Evolutionary conservation across 225 moss, liverwort and hornwort species (phyloP).

Genomic region (Marchantia polymorpha): DNA sequence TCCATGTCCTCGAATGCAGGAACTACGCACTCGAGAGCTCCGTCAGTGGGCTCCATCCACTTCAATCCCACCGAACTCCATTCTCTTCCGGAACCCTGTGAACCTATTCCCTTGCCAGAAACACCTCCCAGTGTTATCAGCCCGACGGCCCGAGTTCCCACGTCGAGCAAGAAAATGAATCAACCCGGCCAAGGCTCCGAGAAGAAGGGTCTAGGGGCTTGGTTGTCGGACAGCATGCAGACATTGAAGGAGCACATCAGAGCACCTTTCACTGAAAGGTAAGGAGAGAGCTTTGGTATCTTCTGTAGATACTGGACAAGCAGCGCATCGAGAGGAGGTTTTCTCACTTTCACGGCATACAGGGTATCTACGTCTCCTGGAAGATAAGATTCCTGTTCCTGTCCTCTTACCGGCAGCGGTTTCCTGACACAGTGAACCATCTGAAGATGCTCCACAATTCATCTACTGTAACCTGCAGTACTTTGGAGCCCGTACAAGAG

Average conservation of each 20-base stretch:
- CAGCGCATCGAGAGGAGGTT: no score
- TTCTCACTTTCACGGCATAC: no score
- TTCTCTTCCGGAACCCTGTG: constrained; percentile 15
- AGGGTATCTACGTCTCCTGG: no score
- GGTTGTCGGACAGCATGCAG: constrained; percentile 46
- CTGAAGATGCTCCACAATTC: no score
- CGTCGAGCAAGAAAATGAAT: not conserved
- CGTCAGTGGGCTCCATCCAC: constrained; percentile 25
- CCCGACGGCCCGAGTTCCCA: not conserved
- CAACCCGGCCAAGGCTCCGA: constrained; percentile 3
- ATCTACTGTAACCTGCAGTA: no score
- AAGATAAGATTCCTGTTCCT: no score
- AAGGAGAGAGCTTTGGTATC: not conserved
- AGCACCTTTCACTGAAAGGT: constrained; percentile 38
- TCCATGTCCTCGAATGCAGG: constrained; percentile 3
- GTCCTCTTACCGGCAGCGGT: no score
- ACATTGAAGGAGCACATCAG: constrained; percentile 39
- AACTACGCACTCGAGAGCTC: constrained; percentile 2
- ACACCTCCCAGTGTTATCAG: not conserved
- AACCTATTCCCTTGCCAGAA: not conserved
- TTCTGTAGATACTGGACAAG: no score
- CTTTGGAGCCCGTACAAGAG: no score
- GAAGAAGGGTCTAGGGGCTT: constrained; percentile 35
- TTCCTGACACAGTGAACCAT: no score
- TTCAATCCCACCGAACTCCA: constrained; percentile 20